Conservation (phyloP, 2,329 filamentous ascomycete genomes). For the Diaporthe sp. region DNA sequence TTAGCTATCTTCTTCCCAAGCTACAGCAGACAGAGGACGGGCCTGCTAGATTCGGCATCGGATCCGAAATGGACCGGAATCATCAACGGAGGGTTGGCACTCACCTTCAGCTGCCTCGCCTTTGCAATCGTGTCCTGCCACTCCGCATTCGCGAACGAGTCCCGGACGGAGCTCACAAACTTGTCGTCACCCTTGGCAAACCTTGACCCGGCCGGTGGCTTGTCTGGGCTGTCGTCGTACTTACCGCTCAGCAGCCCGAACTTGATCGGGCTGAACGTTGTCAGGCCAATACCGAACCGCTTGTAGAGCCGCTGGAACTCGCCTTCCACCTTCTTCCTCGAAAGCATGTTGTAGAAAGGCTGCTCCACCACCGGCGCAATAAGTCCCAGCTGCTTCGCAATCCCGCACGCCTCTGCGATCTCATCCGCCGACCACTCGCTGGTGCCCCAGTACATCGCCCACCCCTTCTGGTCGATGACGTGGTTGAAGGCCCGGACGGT, state of each 20-base stretch:
- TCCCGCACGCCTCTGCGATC: conserved; percentile 73
- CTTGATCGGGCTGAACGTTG: conserved; percentile 69
- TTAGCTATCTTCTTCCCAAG: conserved; percentile 26
- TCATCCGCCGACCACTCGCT: conserved; percentile 79
- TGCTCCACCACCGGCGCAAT: conserved; percentile 77
- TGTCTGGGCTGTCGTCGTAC: conserved; percentile 74
- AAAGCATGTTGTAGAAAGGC: conserved; percentile 76
- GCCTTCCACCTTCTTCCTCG: conserved; percentile 72
- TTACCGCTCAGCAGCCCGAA: conserved; percentile 73
- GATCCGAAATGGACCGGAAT: too few species aligned
- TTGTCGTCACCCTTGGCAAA: conserved; percentile 70
- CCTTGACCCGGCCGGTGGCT: conserved; percentile 71
- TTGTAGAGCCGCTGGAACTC: conserved; percentile 74
- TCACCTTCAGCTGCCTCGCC: conserved; percentile 65
- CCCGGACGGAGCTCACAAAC: conserved; percentile 69
- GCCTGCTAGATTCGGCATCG: background rate
- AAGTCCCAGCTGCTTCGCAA: conserved; percentile 70
- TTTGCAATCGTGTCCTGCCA: conserved; percentile 67
- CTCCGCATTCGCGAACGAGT: conserved; percentile 65
- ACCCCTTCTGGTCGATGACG: conserved; percentile 73
- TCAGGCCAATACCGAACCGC: conserved; percentile 70
- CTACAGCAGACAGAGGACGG: background rate
- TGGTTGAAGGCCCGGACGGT: conserved; percentile 79
- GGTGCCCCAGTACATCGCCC: conserved; percentile 80
- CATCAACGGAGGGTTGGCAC: background rate